Conservation (phyloP, 345 rosid genomes). For the Eucalyptus sideroxylon region DNA sequence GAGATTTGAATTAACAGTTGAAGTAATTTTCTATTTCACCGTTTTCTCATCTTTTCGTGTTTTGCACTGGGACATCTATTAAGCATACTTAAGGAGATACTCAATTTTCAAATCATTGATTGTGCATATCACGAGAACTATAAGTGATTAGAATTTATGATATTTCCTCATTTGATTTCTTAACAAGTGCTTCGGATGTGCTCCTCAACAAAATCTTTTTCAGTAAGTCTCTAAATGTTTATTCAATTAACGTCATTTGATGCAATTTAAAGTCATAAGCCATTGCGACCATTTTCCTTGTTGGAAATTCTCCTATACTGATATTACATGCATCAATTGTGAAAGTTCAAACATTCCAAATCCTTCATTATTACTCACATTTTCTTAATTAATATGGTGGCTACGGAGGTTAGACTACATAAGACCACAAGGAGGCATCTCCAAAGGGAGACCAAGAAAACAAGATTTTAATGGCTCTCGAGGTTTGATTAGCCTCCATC, state of each 20-base stretch:
- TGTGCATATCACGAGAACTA: neutral
- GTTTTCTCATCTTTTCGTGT: neutral
- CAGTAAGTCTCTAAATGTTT: neutral
- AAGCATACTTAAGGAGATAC: neutral
- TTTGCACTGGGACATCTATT: neutral
- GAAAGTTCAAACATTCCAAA: neutral
- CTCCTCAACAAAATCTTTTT: neutral
- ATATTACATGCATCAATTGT: neutral
- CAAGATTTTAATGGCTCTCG: neutral
- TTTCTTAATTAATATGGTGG: neutral
- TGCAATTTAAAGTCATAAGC: neutral
- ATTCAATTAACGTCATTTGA: neutral
- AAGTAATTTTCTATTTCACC: neutral
- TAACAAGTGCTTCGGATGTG: neutral
- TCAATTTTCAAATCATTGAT: neutral
- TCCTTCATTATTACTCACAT: neutral
- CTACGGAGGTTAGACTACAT: neutral
- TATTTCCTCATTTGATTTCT: neutral
- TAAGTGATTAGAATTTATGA: neutral
- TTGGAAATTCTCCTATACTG: neutral
- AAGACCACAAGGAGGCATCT: neutral
- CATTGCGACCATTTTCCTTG: neutral
- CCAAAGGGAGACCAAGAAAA: neutral
- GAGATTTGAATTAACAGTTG: neutral
- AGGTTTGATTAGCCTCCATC: neutral